These are phyloP conservation scores for Didymella segeticola DNA, from an alignment of 2,329 filamentous ascomycete genomes.

Conservation along the genomic window DNA sequence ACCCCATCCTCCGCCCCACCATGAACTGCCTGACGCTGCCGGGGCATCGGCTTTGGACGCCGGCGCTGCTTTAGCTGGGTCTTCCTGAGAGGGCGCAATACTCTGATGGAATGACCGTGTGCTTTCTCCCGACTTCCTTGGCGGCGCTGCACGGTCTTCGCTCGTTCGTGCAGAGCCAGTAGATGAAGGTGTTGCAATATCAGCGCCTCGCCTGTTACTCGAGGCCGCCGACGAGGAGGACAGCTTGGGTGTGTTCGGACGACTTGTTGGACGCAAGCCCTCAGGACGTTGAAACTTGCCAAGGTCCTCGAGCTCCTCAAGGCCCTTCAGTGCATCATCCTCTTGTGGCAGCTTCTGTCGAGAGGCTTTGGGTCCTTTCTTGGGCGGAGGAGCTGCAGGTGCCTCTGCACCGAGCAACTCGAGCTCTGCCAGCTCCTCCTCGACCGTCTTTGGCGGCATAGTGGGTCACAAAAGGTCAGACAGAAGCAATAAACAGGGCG, in stretches of 20 bases:
- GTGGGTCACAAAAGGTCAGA: conserved; percentile 4
- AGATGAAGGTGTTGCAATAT: conserved; percentile 48
- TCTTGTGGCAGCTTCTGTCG: conserved; percentile 50
- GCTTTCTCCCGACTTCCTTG: conserved; percentile 80
- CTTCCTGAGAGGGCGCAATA: conserved; percentile 68
- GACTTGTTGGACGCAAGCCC: conserved; percentile 66
- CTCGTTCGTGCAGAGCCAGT: conserved; percentile 51
- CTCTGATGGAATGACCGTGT: conserved; percentile 73
- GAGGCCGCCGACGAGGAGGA: conserved; percentile 55
- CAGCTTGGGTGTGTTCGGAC: conserved; percentile 81
- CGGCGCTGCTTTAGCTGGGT: conserved; percentile 52
- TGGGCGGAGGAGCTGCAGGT: conserved; percentile 40
- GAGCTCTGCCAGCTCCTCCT: conserved; percentile 57
- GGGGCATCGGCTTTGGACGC: conserved; percentile 59
- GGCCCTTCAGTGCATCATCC: conserved; percentile 84
- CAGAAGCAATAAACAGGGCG: neutral
- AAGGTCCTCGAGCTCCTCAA: conserved; percentile 72
- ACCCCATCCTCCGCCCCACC: conserved; percentile 78
- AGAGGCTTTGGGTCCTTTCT: conserved; percentile 56
- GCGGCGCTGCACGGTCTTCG: conserved; percentile 66
- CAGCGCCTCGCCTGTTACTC: conserved; percentile 46
- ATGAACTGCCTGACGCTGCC: conserved; percentile 37
- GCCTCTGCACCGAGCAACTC: conserved; percentile 44
- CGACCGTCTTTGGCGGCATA: conserved; percentile 51
- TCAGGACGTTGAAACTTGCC: conserved; percentile 57